A percentile compares a stretch with the other conserved stretches of the same genome.
phyloP scores from a whole-genome alignment of 495 filamentous ascomycete genomes.

The Aspergillus wentii region DNA sequence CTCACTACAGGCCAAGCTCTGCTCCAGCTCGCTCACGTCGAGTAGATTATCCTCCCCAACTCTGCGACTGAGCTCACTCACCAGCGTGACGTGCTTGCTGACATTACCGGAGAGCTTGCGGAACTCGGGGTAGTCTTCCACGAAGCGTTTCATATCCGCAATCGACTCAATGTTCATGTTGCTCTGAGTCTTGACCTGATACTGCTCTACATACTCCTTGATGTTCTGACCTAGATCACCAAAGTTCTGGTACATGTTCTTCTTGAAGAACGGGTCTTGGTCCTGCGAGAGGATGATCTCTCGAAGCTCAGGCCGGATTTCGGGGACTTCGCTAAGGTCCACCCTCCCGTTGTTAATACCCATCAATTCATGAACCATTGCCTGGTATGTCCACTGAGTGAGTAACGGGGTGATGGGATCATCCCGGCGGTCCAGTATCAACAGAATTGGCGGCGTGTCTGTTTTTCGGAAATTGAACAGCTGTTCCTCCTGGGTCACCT shows the following conservation, averaged over 20 bases:
- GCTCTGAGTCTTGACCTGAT: conserved; percentile 89
- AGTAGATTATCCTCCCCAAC: conserved; percentile 81
- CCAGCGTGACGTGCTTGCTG: conserved; percentile 95
- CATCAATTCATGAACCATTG: conserved; percentile 95
- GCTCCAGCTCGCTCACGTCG: conserved; percentile 93
- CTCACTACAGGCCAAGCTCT: conserved; percentile 94
- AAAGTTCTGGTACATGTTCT: conserved; percentile 99
- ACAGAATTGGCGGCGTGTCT: conserved; percentile 88
- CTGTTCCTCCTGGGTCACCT: conserved; percentile 92
- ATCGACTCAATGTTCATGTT: conserved; percentile 95
- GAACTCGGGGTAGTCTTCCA: conserved; percentile 98
- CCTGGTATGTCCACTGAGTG: conserved; percentile 98
- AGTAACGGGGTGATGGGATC: conserved; percentile 94
- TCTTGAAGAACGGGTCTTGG: conserved; percentile 98
- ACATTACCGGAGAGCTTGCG: conserved; percentile 95
- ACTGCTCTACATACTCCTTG: conserved; percentile 97
- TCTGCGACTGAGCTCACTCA: conserved; percentile 83
- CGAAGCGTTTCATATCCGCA: conserved; percentile 97
- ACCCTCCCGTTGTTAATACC: conserved; percentile 92
- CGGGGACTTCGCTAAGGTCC: conserved; percentile 79
- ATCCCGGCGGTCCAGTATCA: conserved; percentile 87
- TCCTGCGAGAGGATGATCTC: conserved; percentile 96
- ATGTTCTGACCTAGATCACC: conserved; percentile 96
- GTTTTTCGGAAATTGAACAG: conserved; percentile 94
- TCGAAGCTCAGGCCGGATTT: conserved; percentile 83